Evolutionary conservation across 192 early-diverging fungal species (phyloP), one percentile per base, ranked within the genome.

Genomic region (Rhizophlyctis rosea): DNA sequence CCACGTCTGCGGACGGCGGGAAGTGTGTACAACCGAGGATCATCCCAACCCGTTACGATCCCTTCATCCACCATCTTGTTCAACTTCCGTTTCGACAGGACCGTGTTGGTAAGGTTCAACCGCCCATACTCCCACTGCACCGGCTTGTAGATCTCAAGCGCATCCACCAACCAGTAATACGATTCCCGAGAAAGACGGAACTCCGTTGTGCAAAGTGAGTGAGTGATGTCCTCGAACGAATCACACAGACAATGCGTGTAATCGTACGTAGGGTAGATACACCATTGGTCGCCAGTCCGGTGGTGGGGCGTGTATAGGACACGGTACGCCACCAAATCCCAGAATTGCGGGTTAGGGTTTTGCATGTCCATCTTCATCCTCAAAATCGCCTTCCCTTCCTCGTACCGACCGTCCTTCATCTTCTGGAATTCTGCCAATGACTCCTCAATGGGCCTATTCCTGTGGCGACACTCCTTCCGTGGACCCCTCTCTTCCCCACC

Each of bases 361-460:
- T 91, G 83, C 77, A 99, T 83, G 69, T 99, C 91, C 95, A 98
- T 98, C 82, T 99, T 99, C 98, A 99, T 99, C 66, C 98, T 87
- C 76, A 99, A 64, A 36, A 85, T 95, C 3, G 91, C 91, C 69
- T 91, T 84, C 34, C 91, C 88, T 70, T 95, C 94, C 21, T 83
- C 85, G 75, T 95, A 99, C 33, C 89, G 75, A n/a, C 98, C 98
- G 59, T 91, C 88, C 81, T 95, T 98, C 98, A 99, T 99, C 73
- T 91, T 92, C 56, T 91, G 76, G 78, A 99, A 99, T 75, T 98
- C 90, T 55, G 73, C 81, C 34, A 98, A 59, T 1, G 94, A 95
- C 76, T 99, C 98, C 49, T 84, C 75, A 34, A 98, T 83, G 18
- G 98, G 94, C 57, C 98, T 86, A 67, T 88, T 85, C 57, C 98